Evolutionary conservation across 192 early-diverging fungal species (phyloP).

Genomic region (Funneliformis mosseae): DNA sequence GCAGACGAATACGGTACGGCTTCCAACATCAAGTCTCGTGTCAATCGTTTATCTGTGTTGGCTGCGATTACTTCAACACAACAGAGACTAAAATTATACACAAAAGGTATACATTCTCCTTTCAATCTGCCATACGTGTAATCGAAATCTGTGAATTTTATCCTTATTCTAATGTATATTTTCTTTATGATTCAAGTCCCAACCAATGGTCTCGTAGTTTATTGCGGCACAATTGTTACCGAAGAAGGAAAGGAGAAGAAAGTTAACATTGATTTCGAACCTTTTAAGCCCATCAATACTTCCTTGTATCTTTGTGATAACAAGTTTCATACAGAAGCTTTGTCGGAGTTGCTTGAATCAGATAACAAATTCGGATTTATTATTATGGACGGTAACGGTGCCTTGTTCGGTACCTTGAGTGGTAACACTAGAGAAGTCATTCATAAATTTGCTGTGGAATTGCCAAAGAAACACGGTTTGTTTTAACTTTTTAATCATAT

Average conservation of each 20-base stretch:
- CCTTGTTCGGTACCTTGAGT: conserved; percentile 91
- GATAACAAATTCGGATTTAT: conserved; percentile 98
- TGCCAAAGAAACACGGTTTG: conserved; percentile 99
- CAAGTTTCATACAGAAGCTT: conserved; percentile 97
- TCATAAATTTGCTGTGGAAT: conserved; percentile 92
- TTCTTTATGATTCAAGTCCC: conserved; percentile 60
- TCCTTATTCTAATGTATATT: neutral
- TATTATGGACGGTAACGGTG: conserved; percentile 98
- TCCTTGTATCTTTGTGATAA: conserved; percentile 98
- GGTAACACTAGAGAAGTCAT: conserved; percentile 94
- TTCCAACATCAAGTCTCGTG: conserved; percentile 99
- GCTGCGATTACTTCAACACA: conserved; percentile 98
- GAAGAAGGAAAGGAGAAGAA: conserved; percentile 99
- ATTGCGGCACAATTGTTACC: conserved; percentile 95
- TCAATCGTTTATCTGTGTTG: conserved; percentile 96
- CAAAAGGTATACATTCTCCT: conserved; percentile 48
- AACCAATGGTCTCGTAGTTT: conserved; percentile 93
- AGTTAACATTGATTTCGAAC: conserved; percentile 98
- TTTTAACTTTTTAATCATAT: neutral
- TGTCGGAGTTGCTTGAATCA: conserved; percentile 87
- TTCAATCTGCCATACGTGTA: neutral
- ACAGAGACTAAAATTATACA: conserved; percentile 94
- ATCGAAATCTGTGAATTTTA: neutral
- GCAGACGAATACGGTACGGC: conserved; percentile 99
- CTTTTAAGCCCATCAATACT: conserved; percentile 99